Evolutionary conservation across 345 rosid species (phyloP).

Genomic region (Salix purpurea): DNA sequence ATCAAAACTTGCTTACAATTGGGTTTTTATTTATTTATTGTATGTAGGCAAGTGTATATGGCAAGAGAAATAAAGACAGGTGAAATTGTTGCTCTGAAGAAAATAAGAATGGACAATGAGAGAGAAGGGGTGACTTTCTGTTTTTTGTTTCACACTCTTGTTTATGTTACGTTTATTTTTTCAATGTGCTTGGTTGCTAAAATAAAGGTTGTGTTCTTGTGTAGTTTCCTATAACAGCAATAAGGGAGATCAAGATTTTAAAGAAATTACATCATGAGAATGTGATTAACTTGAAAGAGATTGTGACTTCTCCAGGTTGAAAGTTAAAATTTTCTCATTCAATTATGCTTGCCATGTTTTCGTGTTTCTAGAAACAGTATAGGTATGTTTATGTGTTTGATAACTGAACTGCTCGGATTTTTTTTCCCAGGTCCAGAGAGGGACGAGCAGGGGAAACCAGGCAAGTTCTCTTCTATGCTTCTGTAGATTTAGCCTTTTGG

Average conservation of each 20-base stretch:
- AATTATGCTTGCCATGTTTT: not conserved
- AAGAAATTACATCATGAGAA: conserved; percentile 74
- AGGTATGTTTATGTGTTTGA: not conserved
- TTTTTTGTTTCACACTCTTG: not conserved
- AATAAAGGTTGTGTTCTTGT: not conserved
- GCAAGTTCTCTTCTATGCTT: conserved; percentile 34
- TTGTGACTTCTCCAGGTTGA: conserved; percentile 71
- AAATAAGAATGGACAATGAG: conserved; percentile 95
- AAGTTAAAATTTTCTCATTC: not conserved
- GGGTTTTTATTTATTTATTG: not conserved
- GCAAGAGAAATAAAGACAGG: conserved; percentile 82
- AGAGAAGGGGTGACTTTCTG: conserved; percentile 77
- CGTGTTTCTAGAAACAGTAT: not conserved
- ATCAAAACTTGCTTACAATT: not conserved
- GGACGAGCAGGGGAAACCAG: conserved; percentile 85
- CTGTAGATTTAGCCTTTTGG: not conserved
- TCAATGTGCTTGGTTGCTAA: not conserved
- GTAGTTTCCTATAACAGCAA: conserved; percentile 80
- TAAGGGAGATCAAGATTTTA: conserved; percentile 72
- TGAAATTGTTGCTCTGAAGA: conserved; percentile 92
- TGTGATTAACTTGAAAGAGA: conserved; percentile 66
- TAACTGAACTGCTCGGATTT: not conserved
- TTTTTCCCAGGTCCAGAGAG: conserved; percentile 65
- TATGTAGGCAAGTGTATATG: conserved; percentile 91
- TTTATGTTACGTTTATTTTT: not conserved